phyloP scores from a whole-genome alignment of 345 rosid species.

The Rhodamnia rubescens region DNA sequence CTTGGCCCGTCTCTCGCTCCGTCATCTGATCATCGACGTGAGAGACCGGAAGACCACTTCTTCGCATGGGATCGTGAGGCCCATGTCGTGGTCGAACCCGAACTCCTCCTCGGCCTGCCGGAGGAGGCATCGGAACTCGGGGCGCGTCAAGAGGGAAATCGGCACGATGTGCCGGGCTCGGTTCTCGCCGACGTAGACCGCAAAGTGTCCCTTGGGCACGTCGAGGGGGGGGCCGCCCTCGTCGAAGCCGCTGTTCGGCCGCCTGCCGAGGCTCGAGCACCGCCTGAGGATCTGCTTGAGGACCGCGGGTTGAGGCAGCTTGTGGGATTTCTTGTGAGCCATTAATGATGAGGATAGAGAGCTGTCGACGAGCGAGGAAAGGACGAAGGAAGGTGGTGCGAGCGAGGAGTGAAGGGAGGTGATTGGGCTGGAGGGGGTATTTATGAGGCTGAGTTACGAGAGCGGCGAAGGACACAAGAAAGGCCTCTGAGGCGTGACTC shows the following conservation, averaged over 20 bases:
- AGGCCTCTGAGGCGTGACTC: not conserved
- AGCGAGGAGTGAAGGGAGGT: not conserved
- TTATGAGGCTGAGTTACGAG: not conserved
- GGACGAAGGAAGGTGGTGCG: not conserved
- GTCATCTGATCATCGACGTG: constrained; percentile 62
- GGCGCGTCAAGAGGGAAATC: constrained; percentile 63
- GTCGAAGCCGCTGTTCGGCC: not conserved
- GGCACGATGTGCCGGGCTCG: constrained; percentile 79
- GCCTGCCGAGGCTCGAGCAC: constrained; percentile 40
- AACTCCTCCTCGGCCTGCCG: constrained; percentile 91
- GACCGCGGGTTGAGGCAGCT: constrained; percentile 25
- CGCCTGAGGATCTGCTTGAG: constrained; percentile 31
- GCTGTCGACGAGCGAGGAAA: not conserved
- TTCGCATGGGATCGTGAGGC: constrained; percentile 92
- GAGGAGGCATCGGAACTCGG: constrained; percentile 69
- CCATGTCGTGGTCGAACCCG: constrained; percentile 86
- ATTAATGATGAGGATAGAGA: not conserved
- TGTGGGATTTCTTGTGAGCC: constrained; percentile 25
- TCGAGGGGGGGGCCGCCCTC: constrained; percentile 39
- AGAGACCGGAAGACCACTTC: constrained; percentile 80
- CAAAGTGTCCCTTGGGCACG: constrained; percentile 95
- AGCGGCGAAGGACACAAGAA: not conserved
- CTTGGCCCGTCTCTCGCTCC: constrained; percentile 4
- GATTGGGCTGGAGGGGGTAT: not conserved
- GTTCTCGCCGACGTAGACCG: constrained; percentile 79